These are phyloP conservation scores for Trichoderma endophyticum DNA, from an alignment of 2,329 filamentous ascomycete species.

Conservation along the genomic window DNA sequence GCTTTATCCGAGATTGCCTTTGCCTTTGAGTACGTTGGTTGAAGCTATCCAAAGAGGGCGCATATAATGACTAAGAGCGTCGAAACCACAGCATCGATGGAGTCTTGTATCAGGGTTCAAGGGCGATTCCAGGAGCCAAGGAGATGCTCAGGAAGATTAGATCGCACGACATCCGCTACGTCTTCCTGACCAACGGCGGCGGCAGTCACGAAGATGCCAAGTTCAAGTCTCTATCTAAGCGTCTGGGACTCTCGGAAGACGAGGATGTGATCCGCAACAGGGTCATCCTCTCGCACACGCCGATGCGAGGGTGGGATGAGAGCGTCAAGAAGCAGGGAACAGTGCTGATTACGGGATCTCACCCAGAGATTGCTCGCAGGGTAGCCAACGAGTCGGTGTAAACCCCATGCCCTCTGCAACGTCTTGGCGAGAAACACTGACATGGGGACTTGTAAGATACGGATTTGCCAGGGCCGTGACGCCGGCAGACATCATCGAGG, in stretches of 20 bases:
- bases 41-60: neutral
- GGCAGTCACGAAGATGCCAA: conserved; percentile 67
- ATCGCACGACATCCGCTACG: conserved; percentile 76
- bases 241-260: conserved; percentile 31
- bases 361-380: conserved; percentile 62
- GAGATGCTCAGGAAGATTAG: conserved; percentile 72
- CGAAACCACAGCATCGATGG: conserved; percentile 67
- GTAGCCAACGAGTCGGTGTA: conserved; percentile 64
- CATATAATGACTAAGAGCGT: neutral
- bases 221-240: conserved; percentile 33
- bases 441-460: conserved; percentile 41
- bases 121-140: conserved; percentile 73
- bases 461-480: conserved; percentile 82
- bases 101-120: conserved; percentile 81
- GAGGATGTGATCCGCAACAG: conserved; percentile 35
- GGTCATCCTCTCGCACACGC: conserved; percentile 81
- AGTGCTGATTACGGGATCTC: conserved; percentile 71
- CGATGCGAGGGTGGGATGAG: conserved; percentile 61
- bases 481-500: conserved; percentile 75
- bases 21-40: conserved; percentile 36
- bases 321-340: conserved; percentile 43
- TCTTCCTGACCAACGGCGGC: conserved; percentile 93
- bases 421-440: neutral
- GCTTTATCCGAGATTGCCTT: conserved; percentile 35
- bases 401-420: neutral